These are phyloP conservation scores for Sherardia arvensis DNA, from an alignment of 257 asterid genomes.

Conservation along the genomic window DNA sequence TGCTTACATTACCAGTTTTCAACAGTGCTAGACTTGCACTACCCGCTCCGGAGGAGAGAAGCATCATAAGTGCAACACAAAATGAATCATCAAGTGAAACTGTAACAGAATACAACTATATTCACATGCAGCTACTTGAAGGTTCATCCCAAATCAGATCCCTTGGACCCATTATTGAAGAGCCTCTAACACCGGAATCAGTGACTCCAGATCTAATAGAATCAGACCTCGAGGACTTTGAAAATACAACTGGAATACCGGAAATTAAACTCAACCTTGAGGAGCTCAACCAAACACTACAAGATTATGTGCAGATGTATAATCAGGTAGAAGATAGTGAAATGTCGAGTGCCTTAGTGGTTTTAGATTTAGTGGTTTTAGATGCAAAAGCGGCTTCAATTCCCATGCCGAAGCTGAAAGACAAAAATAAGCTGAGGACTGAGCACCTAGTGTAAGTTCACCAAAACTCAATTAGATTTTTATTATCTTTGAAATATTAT, in stretches of 20 bases:
- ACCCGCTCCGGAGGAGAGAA: conserved; percentile 76
- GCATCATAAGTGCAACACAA: conserved; percentile 39
- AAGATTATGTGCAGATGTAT: conserved; percentile 48
- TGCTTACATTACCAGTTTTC: conserved; percentile 16
- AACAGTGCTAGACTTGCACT: conserved; percentile 87
- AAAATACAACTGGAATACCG: conserved; percentile 78
- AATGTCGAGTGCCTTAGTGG: conserved; percentile 76
- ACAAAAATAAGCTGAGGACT: conserved; percentile 76
- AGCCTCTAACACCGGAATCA: too few species aligned
- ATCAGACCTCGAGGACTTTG: conserved; percentile 50
- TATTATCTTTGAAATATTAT: neutral
- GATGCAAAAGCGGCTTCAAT: conserved; percentile 82
- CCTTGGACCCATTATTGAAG: conserved; percentile 62
- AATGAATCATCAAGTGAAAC: conserved; percentile 31
- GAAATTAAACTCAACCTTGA: conserved; percentile 72
- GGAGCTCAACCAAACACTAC: conserved; percentile 70
- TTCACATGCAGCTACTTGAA: conserved; percentile 54
- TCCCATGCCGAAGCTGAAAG: conserved; percentile 81
- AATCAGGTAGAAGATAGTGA: conserved; percentile 51
- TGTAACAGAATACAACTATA: conserved; percentile 24
- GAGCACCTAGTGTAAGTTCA: conserved; percentile 91
- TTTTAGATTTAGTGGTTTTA: too few species aligned
- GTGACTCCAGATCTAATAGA: conserved; percentile 29
- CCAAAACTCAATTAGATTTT: neutral
- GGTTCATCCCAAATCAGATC: too few species aligned